Base-by-base conservation (phyloP, 2,329 filamentous ascomycete genomes). In the Nemania serpens region DNA sequence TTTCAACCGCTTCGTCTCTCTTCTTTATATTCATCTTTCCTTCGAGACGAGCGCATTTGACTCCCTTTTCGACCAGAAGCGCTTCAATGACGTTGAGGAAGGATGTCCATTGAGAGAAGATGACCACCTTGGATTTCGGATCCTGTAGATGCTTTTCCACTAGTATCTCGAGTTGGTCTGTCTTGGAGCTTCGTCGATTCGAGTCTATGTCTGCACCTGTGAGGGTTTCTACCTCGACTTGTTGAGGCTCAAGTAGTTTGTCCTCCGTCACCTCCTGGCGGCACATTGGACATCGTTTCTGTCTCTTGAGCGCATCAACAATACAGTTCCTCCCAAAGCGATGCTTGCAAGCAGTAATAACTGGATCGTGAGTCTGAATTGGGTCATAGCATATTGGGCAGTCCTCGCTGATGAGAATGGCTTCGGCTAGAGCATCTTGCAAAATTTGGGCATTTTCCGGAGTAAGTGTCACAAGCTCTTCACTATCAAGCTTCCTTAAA, bases 341-440 rank as follows among this genome's bases (percentile, higher is more conserved):
- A 73, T 97, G 93, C 25, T 90, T 91, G 76, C 93, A 97, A 49
- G 88, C 85, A 1, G 92, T 96, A 69, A 97, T 96, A 54, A 95
- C 86, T 0, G 93, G 91, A 3, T 84, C 79, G 34, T 73, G 69
- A 22, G 66, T 61, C 25, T 86, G 85, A 2, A 94, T 80, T 0
- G 80, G 78, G 33, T 96, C 91, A 34, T 93, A 84, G 74, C 93
- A 97, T 53, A 97, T 84, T 0, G 91, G 82, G 70, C 93, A 97
- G 61, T 93, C 88, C 68, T 96, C 93, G 63, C 91, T 90, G 47
- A 82, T 89, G 65, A 96, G 91, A 56, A 94, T 89, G 63, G 86
- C 87, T 7, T 96, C 79, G 61, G 90, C 87, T 3, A 96, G 82
- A 52, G 93, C 84, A 56, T 90, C 84, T 69, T 93, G 91, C 15